phyloP scores from a whole-genome alignment of 441 rosid species.

The Omphalea diandra region DNA sequence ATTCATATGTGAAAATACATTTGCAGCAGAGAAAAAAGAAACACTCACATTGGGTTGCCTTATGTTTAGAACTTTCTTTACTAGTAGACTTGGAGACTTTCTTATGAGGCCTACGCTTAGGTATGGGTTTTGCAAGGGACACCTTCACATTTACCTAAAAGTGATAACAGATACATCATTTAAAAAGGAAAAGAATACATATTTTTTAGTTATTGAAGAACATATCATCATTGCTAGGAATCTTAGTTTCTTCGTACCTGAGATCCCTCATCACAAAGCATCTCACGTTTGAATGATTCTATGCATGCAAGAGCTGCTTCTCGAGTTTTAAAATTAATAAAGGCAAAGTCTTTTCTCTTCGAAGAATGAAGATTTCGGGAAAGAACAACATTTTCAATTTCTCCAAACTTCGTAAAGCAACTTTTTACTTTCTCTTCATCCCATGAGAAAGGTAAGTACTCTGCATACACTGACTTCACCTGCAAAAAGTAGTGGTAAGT shows the following conservation, averaged over 20 bases:
- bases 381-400: constrained; percentile 38
- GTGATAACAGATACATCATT: not conserved
- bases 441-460: constrained; percentile 36
- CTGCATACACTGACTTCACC: constrained; percentile 39
- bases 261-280: constrained; percentile 19
- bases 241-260: constrained; percentile 17
- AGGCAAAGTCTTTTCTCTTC: constrained; percentile 40
- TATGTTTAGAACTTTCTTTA: constrained; percentile 24
- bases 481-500: constrained; percentile 18
- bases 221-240: not conserved
- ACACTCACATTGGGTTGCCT: constrained; percentile 26
- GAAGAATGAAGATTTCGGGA: constrained; percentile 34
- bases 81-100: constrained; percentile 13
- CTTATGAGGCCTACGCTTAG: constrained; percentile 27
- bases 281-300: constrained; percentile 25
- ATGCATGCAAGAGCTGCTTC: constrained; percentile 36
- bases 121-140: constrained; percentile 35
- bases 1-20: not conserved
- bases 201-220: not conserved
- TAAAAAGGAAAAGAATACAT: not conserved
- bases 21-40: constrained; percentile 3
- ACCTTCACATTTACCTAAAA: constrained; percentile 35
- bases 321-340: constrained; percentile 30
- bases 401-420: constrained; percentile 34
- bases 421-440: constrained; percentile 32